phyloP scores from a whole-genome alignment of 495 filamentous ascomycete genomes.

The Aspergillus avenaceus region DNA sequence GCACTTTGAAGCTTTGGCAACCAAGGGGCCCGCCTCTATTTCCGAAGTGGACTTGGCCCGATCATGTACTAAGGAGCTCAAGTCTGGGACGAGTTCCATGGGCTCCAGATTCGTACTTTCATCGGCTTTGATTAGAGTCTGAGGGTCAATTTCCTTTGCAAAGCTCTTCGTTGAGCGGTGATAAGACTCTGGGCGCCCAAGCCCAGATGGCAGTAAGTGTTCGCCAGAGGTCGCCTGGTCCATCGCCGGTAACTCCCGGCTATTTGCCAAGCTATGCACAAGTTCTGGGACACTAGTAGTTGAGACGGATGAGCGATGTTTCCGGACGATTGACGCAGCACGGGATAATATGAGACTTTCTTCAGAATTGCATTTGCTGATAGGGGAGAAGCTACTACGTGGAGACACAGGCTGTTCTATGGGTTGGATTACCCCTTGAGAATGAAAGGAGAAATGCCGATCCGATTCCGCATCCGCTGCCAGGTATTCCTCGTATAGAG shows the following conservation, averaged over 20 bases:
- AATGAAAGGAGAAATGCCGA: constrained; percentile 39
- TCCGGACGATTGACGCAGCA: constrained; percentile 45
- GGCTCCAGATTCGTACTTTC: constrained; percentile 24
- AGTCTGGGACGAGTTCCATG: constrained; percentile 12
- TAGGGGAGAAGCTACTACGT: constrained; percentile 51
- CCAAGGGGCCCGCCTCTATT: constrained; percentile 14
- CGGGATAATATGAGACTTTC: constrained; percentile 52
- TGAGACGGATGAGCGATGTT: constrained; percentile 53
- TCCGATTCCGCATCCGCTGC: constrained; percentile 43
- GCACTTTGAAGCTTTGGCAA: constrained; percentile 4
- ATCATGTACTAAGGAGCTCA: constrained; percentile 22
- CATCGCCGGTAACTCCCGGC: constrained; percentile 39
- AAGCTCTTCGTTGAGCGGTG: constrained; percentile 43
- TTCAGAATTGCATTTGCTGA: constrained; percentile 57
- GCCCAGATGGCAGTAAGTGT: constrained; percentile 8
- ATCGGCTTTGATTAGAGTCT: constrained; percentile 23
- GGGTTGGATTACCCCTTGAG: constrained; percentile 32
- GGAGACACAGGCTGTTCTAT: constrained; percentile 39
- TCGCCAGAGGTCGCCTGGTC: constrained; percentile 31
- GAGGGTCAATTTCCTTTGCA: constrained; percentile 26
- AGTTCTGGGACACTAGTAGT: constrained; percentile 55
- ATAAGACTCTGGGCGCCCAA: constrained; percentile 25
- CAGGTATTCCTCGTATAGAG: constrained; percentile 47
- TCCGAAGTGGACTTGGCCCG: constrained; percentile 38
- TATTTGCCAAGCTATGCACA: constrained; percentile 43